phyloP scores from a whole-genome alignment of 345 rosid genomes.

The Eucalyptus cladocalyx region DNA sequence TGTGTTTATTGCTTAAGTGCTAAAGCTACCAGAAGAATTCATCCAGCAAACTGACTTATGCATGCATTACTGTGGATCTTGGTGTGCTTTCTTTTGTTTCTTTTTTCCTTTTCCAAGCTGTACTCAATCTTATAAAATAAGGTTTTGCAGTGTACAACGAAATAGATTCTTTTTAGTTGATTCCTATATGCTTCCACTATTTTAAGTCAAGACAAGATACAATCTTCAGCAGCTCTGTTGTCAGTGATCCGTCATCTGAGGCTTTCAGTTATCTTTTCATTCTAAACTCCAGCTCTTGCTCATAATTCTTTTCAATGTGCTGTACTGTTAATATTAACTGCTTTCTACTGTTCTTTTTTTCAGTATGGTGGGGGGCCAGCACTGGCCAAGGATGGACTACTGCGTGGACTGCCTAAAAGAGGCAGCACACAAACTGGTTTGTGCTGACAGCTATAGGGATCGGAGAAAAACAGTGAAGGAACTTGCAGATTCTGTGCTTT shows the following conservation, averaged over 20 bases:
- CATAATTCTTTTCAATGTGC: background rate
- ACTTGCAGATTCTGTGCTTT: constrained; percentile 47
- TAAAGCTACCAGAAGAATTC: background rate
- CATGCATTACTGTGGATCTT: background rate
- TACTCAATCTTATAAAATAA: background rate
- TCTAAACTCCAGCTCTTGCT: background rate
- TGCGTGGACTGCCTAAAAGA: constrained; percentile 74
- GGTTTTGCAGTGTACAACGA: background rate
- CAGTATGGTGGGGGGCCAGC: constrained; percentile 79
- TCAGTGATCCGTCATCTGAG: background rate
- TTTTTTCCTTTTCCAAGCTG: background rate
- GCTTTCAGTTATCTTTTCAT: background rate
- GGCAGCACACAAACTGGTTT: constrained; percentile 55
- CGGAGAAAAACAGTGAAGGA: constrained; percentile 71
- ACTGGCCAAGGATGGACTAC: constrained; percentile 59
- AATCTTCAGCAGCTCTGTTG: background rate
- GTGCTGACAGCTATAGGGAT: constrained; percentile 87
- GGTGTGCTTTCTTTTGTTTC: background rate
- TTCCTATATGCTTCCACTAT: background rate
- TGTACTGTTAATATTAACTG: background rate
- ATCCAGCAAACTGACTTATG: background rate
- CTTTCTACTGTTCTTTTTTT: background rate
- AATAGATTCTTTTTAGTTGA: background rate
- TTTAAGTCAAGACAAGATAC: background rate
- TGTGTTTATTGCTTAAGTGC: background rate